These are phyloP conservation scores for Acanthamoeba sp. DNA, from an alignment of 208 protist species.

Conservation along the genomic window DNA sequence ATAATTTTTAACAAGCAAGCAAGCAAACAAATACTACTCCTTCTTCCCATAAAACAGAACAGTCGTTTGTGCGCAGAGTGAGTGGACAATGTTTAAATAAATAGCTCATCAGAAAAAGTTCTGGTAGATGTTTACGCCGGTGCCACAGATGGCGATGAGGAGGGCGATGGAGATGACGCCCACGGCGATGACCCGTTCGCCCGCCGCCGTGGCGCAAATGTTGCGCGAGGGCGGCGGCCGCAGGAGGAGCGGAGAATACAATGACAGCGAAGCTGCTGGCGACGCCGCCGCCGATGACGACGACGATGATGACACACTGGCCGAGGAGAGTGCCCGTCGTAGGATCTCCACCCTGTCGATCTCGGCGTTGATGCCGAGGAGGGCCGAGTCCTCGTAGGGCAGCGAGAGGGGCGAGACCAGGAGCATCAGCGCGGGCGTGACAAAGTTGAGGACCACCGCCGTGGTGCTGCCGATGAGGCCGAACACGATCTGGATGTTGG, in stretches of 20 bases:
- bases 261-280: too few relatives aligned
- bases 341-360: too few relatives aligned
- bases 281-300: not conserved
- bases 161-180: not conserved
- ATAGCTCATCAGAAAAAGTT: constrained; percentile 14
- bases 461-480: constrained; percentile 62
- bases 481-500: constrained; percentile 68
- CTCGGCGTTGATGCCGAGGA: not conserved
- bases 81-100: too few relatives aligned
- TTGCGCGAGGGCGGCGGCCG: not conserved
- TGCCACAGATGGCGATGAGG: constrained; percentile 27
- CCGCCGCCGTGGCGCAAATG: not conserved
- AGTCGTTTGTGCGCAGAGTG: too few relatives aligned
- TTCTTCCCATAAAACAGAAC: too few relatives aligned
- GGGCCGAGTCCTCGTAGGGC: not conserved
- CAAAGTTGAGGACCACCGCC: constrained; percentile 32
- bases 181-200: not conserved
- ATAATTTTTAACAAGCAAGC: too few relatives aligned
- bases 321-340: too few relatives aligned
- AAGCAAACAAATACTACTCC: too few relatives aligned
- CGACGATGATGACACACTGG: too few relatives aligned
- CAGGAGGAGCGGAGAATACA: not conserved
- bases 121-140: constrained; percentile 44
- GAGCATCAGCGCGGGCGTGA: constrained; percentile 62
- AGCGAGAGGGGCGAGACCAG: constrained; percentile 10